A percentile compares a stretch with the other conserved stretches of the same genome.
These are phyloP conservation scores for Diutina siamensis DNA, from an alignment of 1,139 yeast species.

Conservation along the genomic window DNA sequence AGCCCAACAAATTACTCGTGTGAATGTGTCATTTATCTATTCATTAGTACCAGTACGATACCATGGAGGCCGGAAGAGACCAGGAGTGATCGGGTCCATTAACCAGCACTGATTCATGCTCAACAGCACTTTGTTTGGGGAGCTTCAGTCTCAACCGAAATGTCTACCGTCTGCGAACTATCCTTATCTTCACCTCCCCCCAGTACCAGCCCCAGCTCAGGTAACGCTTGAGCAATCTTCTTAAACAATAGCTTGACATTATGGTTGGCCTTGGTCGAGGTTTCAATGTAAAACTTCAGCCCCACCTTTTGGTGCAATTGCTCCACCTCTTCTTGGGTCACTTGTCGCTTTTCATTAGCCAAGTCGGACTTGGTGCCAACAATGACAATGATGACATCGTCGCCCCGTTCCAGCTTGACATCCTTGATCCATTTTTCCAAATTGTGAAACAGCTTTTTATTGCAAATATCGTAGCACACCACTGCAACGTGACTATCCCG, in stretches of 20 bases:
- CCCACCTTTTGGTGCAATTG: slow-evolving; percentile 41
- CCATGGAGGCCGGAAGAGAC: too few species aligned
- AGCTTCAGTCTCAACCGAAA: slow-evolving; percentile 20
- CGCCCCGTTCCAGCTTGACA: slow-evolving; percentile 67
- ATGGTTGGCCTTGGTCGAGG: slow-evolving; percentile 91
- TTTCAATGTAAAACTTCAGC: slow-evolving; percentile 76
- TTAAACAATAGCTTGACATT: slow-evolving; percentile 84
- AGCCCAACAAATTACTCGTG: too few species aligned
- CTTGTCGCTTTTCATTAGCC: slow-evolving; percentile 63
- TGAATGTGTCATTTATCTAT: too few species aligned
- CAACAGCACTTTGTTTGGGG: slow-evolving; percentile 7
- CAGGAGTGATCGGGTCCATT: too few species aligned
- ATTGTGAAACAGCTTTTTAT: slow-evolving; percentile 67
- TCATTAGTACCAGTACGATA: too few species aligned
- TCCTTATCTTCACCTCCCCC: slow-evolving; percentile 16
- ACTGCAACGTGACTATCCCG: slow-evolving; percentile 97
- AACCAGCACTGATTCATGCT: too few species aligned
- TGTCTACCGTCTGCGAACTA: slow-evolving; percentile 34
- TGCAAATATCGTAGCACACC: slow-evolving; percentile 87
- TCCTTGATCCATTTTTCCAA: slow-evolving; percentile 42
- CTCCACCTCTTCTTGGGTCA: slow-evolving; percentile 71
- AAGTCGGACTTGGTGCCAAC: slow-evolving; percentile 81
- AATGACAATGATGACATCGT: slow-evolving; percentile 46
- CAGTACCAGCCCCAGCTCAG: slow-evolving; percentile 34
- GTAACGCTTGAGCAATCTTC: slow-evolving; percentile 81